Percentiles rank a stretch among this genome's conserved stretches.
Conservation (phyloP, 2,329 filamentous ascomycete genomes). For the Phialocephala sp. region DNA sequence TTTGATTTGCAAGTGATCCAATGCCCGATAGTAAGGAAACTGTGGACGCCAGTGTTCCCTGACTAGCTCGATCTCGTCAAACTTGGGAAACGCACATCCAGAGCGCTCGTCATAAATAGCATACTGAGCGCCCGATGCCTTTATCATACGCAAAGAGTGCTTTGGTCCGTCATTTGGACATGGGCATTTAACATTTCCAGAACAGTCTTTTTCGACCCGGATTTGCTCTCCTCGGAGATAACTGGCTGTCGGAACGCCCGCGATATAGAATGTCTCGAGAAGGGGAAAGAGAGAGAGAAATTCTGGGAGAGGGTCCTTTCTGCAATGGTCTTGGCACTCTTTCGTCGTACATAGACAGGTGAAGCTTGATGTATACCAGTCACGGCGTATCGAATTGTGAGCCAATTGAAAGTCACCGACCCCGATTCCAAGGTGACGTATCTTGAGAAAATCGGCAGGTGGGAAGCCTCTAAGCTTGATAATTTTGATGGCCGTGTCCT, state of each 20-base stretch:
- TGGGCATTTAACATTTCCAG: neutral
- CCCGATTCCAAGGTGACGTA: conserved; percentile 13
- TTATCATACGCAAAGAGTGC: neutral
- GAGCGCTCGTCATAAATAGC: neutral
- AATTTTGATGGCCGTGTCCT: conserved; percentile 13
- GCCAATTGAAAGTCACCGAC: conserved; percentile 37
- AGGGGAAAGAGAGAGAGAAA: neutral
- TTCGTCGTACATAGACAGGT: neutral
- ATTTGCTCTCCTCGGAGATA: neutral
- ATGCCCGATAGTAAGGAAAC: neutral
- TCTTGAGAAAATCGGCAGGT: conserved; percentile 9
- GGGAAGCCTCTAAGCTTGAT: neutral
- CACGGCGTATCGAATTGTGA: neutral
- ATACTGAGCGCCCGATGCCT: neutral
- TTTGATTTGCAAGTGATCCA: conserved; percentile 2
- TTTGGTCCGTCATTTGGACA: neutral
- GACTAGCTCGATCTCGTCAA: neutral
- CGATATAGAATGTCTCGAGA: neutral
- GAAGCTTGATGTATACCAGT: too few relatives aligned
- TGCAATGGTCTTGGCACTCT: conserved; percentile 3
- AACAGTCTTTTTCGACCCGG: neutral
- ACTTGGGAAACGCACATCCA: neutral
- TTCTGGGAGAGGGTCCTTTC: neutral
- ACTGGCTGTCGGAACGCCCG: neutral
- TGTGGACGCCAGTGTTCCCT: neutral